Evolutionary conservation across 805 yeast genomes (phyloP), one percentile per base, ranked within the genome.

Genomic region (Teunomyces aglyptinius): DNA sequence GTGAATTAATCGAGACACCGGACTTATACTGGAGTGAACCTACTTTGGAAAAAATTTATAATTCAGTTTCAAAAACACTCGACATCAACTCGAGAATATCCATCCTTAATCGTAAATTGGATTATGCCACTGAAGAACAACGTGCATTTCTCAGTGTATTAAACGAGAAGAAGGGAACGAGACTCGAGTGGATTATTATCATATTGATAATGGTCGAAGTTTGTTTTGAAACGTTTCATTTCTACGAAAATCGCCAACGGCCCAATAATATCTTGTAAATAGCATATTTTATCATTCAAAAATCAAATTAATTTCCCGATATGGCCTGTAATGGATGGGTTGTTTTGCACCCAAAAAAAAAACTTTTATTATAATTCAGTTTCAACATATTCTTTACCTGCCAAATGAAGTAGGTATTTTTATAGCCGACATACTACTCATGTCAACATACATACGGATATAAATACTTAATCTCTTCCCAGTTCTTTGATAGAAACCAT

Each of bases 21-120:
- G 97, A 91, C 62, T 67, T 89, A 36, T 91, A 90, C 64, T 91
- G 97, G 97, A 79, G 89, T 39, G 96, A 90, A 59, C 96, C 97
- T 1, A 81, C 82, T 28, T 70, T 91, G 45, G 97, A 91, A 59
- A 75, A 76, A 45, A 81, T 89, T 7, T 91, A 89, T 63, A 78
- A 82, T 41, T 75, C 80, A 15, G 82, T 89, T 6, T 85, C 95
- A 0, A 77, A 77, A 41, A 80, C 79, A 18, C 70, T 91, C 46
- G 97, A 91, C 57, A 82, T 91, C 26, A 74, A 76, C 26, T 86
- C 92, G 5, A 73, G 97, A 50, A 86, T 90, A 41, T 73, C 81
- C 26, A 89, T 90, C 29, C 68, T 91, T 60, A 91, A 91, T 63
- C 77, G 90, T 45, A 90, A 90, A 61, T 68, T 91, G 49, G 97